phyloP scores from a whole-genome alignment of 192 early-diverging fungal genomes.

The Paraglomus occultum region DNA sequence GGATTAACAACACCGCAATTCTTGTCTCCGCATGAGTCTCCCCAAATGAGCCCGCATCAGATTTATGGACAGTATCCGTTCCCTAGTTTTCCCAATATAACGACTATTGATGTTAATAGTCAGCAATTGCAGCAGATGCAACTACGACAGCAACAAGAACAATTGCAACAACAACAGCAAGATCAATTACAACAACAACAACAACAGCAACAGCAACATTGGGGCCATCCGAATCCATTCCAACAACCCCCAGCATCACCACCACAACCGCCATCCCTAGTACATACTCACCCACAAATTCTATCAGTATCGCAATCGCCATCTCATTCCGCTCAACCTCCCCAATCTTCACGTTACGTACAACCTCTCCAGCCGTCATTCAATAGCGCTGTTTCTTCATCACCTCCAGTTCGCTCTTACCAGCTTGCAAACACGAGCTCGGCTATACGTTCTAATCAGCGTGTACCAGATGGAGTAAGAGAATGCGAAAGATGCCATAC shows the following conservation, averaged over 20 bases:
- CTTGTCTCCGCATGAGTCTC: too few relatives aligned
- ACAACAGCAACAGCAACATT: conserved; percentile 4
- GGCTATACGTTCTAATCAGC: conserved; percentile 1
- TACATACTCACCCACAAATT: conserved; percentile 19
- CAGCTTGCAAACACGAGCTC: not conserved
- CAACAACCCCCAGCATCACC: not conserved
- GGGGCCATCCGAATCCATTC: not conserved
- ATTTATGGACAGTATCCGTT: too few relatives aligned
- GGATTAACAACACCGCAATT: too few relatives aligned
- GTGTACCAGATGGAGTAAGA: conserved; percentile 31
- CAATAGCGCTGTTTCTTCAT: not conserved
- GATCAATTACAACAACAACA: conserved; percentile 15
- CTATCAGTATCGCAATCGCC: conserved; percentile 20
- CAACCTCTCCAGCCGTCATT: not conserved
- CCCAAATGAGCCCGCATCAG: too few relatives aligned
- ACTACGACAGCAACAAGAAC: not conserved
- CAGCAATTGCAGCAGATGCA: too few relatives aligned
- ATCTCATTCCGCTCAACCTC: conserved; percentile 18
- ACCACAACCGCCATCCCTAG: not conserved
- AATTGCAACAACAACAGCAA: conserved; percentile 1
- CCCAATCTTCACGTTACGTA: not conserved
- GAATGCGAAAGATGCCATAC: conserved; percentile 51
- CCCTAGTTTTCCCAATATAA: too few relatives aligned
- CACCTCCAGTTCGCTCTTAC: not conserved
- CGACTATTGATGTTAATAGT: too few relatives aligned